These are phyloP conservation scores for Mariannaea elegans DNA, from an alignment of 2,329 filamentous ascomycete genomes.

Conservation along the genomic window DNA sequence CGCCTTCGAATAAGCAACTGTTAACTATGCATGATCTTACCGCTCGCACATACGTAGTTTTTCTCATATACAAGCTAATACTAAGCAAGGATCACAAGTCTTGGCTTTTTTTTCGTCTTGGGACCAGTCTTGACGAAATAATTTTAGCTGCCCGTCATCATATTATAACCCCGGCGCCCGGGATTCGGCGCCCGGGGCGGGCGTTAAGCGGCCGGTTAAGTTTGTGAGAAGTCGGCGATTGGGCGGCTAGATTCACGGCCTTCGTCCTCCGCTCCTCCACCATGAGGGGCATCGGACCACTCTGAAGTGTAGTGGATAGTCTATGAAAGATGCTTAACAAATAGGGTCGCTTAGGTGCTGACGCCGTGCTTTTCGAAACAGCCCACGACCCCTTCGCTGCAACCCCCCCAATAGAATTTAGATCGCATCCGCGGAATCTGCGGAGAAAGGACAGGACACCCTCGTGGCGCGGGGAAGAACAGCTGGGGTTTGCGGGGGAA, in stretches of 20 bases:
- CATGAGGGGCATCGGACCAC: constrained; percentile 2
- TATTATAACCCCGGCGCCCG: neutral
- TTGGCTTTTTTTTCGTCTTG: constrained; percentile 8
- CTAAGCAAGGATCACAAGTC: constrained; percentile 4
- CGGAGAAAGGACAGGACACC: constrained; percentile 26
- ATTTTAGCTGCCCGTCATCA: neutral
- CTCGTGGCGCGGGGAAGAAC: constrained; percentile 33
- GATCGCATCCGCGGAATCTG: constrained; percentile 27
- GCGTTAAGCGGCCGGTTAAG: neutral
- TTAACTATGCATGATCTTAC: constrained; percentile 4
- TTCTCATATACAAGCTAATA: neutral
- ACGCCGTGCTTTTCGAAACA: neutral
- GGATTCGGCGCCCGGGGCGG: neutral
- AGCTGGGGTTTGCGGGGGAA: constrained; percentile 37
- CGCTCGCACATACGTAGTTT: neutral
- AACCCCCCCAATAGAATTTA: constrained; percentile 11
- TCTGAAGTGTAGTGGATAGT: neutral
- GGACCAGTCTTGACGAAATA: too few relatives aligned
- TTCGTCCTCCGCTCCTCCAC: constrained; percentile 16
- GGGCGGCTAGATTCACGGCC: constrained; percentile 4
- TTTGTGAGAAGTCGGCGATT: constrained; percentile 2
- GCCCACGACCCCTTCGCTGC: too few relatives aligned
- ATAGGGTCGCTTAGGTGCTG: neutral
- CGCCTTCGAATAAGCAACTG: neutral
- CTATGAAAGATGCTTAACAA: neutral